A percentile compares a stretch with the other conserved stretches of the same genome.
Conservation (phyloP, 768 basidiomycete species). For the Tricholoma matsutake region DNA sequence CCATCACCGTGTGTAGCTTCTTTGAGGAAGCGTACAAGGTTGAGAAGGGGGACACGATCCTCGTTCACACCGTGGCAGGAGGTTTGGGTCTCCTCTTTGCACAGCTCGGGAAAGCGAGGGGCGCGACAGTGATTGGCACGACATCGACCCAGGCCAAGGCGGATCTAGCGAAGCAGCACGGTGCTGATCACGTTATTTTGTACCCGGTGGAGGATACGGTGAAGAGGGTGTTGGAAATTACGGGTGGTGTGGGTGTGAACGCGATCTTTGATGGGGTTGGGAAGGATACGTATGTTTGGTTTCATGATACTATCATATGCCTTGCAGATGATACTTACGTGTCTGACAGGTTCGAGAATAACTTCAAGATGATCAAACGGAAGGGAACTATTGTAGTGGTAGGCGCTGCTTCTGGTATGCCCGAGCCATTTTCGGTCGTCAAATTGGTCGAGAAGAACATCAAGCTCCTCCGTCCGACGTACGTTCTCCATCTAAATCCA, state of each 20-base stretch:
- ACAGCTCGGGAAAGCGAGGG: slow-evolving; percentile 67
- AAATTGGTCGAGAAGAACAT: slow-evolving; percentile 81
- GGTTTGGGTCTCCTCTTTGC: slow-evolving; percentile 73
- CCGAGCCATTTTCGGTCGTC: slow-evolving; percentile 70
- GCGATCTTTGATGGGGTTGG: slow-evolving; percentile 96
- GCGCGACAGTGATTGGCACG: slow-evolving; percentile 91
- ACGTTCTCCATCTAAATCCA: slow-evolving; percentile 20
- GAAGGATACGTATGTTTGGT: slow-evolving; percentile 77
- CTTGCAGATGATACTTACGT: not conserved
- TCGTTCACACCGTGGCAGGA: slow-evolving; percentile 91
- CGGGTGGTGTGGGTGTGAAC: slow-evolving; percentile 77
- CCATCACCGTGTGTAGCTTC: slow-evolving; percentile 73
- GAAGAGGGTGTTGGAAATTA: slow-evolving; percentile 67
- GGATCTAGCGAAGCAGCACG: slow-evolving; percentile 69
- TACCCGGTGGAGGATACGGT: slow-evolving; percentile 77
- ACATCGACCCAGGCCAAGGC: slow-evolving; percentile 86
- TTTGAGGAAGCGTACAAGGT: slow-evolving; percentile 85
- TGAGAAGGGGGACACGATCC: slow-evolving; percentile 72
- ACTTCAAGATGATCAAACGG: slow-evolving; percentile 77
- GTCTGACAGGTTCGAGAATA: slow-evolving; percentile 58
- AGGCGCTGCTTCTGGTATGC: slow-evolving; percentile 89
- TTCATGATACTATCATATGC: not conserved
- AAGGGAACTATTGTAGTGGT: slow-evolving; percentile 90
- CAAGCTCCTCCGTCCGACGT: slow-evolving; percentile 76
- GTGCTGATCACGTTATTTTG: slow-evolving; percentile 85